Evolutionary conservation across 495 filamentous ascomycete genomes (phyloP), one percentile per base, ranked within the genome.

Genomic region (Amniculicola lignicola): DNA sequence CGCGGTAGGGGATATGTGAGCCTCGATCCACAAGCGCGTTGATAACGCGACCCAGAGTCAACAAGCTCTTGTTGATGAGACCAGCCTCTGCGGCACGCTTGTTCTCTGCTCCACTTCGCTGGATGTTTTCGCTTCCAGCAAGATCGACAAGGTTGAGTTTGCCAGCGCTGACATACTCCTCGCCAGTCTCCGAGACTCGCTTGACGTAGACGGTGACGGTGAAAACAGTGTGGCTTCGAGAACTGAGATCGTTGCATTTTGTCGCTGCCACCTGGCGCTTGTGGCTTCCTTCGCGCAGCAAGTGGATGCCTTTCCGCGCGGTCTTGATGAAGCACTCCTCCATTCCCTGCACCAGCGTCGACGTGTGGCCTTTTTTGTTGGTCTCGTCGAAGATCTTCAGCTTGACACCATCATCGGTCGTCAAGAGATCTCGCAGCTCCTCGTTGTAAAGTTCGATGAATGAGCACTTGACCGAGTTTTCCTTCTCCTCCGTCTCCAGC

Each of bases 381-480:
- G 84, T 85, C 66, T 97, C 93, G 43, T 97, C 93, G 61, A 82
- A 98, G 25, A 98, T 97, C 70, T 97, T 98, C 21, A 98, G 74
- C 69, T 96, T 96, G 4, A 80, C 71, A 49, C 69, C 82, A 35
- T 96, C 91, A 45, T 97, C 93, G 1, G 72, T 66, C 0, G 90
- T 84, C 3, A 97, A 79, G 22, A 98, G 68, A 68, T 98, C 93
- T 2, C 90, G 86, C 18, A 98, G 78, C 63, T 97, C 93, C 69
- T 98, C 93, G 59, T 98, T 98, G 70, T 98, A 98, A 1, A 98
- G 74, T 67, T 98, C 93, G 64, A 98, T 96, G 65, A 96, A 98
- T 0, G 94, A 97, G 74, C 92, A 96, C 65, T 96, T 96, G 49
- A 98, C 92, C 10, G 83, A 89, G 67, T 82, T 89, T 63, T 98